Evolutionary conservation across 1,284 basidiomycete species (phyloP).

Genomic region (Wolfiporia cocos): DNA sequence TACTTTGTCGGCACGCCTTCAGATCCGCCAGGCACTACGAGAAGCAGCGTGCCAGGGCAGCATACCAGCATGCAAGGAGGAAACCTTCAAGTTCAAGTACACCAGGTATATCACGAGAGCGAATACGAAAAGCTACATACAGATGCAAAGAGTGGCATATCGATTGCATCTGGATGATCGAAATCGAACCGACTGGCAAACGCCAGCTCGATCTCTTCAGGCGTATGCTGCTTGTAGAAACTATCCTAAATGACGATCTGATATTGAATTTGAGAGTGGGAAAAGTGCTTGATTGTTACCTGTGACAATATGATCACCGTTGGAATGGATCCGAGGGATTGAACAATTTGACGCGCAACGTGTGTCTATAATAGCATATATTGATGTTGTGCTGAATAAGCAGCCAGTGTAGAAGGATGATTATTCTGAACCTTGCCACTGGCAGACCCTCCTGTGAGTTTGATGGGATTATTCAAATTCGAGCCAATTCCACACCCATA

Average conservation of each 20-base stretch:
- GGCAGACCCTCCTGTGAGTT: slow-evolving; percentile 71
- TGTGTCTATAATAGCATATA: slow-evolving; percentile 57
- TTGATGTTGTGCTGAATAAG: no score
- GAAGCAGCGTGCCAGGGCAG: background rate
- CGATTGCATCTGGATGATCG: slow-evolving; percentile 88
- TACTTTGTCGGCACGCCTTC: slow-evolving; percentile 76
- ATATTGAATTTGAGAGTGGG: background rate
- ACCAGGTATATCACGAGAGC: slow-evolving; percentile 8
- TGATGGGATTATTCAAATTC: slow-evolving; percentile 3
- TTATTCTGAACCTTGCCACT: slow-evolving; percentile 76
- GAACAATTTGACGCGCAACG: slow-evolving; percentile 86
- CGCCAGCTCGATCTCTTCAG: slow-evolving; percentile 77
- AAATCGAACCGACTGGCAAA: slow-evolving; percentile 87
- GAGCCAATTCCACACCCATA: slow-evolving; percentile 17
- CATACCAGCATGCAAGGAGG: slow-evolving; percentile 1
- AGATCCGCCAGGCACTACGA: slow-evolving; percentile 77
- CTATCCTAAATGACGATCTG: slow-evolving; percentile 58
- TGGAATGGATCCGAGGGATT: slow-evolving; percentile 77
- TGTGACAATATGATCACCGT: slow-evolving; percentile 87
- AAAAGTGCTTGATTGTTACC: slow-evolving; percentile 30
- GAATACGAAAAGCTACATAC: slow-evolving; percentile 37
- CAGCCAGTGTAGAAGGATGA: slow-evolving; percentile 8
- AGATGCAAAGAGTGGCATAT: slow-evolving; percentile 80
- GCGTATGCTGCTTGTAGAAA: slow-evolving; percentile 83
- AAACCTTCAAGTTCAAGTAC: slow-evolving; percentile 11